Percentiles rank a stretch among this genome's conserved stretches.
These are phyloP conservation scores for Leccinum huronense DNA, from an alignment of 1,284 basidiomycete genomes.

Conservation along the genomic window DNA sequence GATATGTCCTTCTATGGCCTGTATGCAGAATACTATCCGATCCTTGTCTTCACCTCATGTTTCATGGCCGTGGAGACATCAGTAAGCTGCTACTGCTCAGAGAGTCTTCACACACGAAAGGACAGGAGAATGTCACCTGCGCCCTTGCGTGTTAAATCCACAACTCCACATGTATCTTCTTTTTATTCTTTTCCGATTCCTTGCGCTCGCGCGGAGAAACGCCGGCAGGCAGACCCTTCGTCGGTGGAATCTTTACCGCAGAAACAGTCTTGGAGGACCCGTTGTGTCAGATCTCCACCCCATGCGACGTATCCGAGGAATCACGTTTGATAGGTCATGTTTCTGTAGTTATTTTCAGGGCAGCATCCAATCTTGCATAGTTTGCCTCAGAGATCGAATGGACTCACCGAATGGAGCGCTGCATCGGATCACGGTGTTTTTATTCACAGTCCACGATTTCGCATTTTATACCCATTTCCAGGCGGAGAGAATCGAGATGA, in stretches of 20 bases:
- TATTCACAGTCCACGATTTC: constrained; percentile 10
- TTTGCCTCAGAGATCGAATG: neutral
- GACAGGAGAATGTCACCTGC: neutral
- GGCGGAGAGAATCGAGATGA: too few species aligned
- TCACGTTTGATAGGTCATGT: neutral
- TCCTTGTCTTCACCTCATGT: too few species aligned
- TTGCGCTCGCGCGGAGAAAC: too few species aligned
- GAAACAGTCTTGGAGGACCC: neutral
- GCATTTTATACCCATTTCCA: too few species aligned
- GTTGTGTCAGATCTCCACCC: neutral
- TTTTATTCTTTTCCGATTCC: too few species aligned
- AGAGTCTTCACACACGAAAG: constrained; percentile 9
- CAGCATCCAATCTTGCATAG: constrained; percentile 4
- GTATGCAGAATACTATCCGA: neutral
- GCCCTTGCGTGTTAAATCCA: neutral
- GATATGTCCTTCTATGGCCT: constrained; percentile 6
- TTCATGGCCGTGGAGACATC: too few species aligned
- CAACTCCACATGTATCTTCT: neutral
- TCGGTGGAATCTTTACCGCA: constrained; percentile 1
- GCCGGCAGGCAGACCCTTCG: constrained; percentile 2
- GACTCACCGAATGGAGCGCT: neutral
- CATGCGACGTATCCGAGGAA: neutral
- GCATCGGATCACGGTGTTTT: neutral
- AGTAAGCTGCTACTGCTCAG: neutral
- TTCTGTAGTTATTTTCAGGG: constrained; percentile 10